Conservation (phyloP, 345 rosid genomes). For the Combretum micranthum region DNA sequence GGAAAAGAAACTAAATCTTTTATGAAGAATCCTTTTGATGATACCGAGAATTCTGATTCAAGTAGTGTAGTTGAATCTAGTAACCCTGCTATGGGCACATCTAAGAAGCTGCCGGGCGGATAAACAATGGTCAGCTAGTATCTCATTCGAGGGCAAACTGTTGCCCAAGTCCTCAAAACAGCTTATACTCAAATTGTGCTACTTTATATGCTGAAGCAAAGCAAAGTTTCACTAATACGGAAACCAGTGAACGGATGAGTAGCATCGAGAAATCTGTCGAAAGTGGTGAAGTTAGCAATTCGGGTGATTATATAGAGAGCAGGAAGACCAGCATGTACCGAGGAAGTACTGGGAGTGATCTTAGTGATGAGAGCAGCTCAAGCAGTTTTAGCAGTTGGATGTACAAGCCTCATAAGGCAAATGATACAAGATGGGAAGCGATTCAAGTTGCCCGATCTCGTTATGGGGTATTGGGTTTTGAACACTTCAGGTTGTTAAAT, state of each 20-base stretch:
- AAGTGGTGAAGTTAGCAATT: conserved; percentile 34
- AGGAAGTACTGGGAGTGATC: conserved; percentile 81
- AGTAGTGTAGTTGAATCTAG: conserved; percentile 34
- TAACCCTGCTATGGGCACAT: conserved; percentile 11
- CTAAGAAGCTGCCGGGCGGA: conserved; percentile 23
- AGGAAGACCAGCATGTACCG: conserved; percentile 60
- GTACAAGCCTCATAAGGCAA: conserved; percentile 83
- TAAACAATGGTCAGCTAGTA: conserved; percentile 18
- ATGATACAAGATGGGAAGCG: conserved; percentile 86
- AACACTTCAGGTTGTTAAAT: conserved; percentile 52
- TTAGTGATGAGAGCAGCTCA: conserved; percentile 87
- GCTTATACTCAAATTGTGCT: conserved; percentile 32
- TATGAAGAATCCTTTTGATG: conserved; percentile 25
- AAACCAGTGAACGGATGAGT: conserved; percentile 60
- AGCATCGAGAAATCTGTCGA: conserved; percentile 34
- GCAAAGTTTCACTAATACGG: conserved; percentile 69
- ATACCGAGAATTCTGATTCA: conserved; percentile 25
- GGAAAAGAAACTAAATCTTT: conserved; percentile 28
- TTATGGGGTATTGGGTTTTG: conserved; percentile 42
- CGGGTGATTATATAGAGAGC: conserved; percentile 40
- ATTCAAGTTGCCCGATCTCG: conserved; percentile 54
- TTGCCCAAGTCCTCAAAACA: conserved; percentile 57
- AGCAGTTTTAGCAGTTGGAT: conserved; percentile 57
- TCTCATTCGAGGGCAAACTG: conserved; percentile 33
- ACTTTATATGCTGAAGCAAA: conserved; percentile 59